A percentile compares a stretch with the other conserved stretches of the same genome.
phyloP scores from a whole-genome alignment of 495 filamentous ascomycete species.

The Neurospora discreta region DNA sequence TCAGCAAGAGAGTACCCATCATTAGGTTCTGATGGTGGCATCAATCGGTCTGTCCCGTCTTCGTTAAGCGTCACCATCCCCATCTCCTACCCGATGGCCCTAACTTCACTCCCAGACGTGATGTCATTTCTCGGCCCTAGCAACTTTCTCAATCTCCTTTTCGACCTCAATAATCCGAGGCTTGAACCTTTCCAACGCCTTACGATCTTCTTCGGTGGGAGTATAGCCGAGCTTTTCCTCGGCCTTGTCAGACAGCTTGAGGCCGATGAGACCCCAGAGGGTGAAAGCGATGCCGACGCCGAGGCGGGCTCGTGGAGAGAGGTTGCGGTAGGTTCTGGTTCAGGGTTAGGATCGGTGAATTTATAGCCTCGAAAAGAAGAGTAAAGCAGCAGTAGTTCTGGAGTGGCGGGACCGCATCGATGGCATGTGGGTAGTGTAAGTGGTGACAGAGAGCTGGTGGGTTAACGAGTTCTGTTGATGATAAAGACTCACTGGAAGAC shows the following conservation, averaged over 20 bases:
- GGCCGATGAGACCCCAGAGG: slow-evolving; percentile 32
- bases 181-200: slow-evolving; percentile 22
- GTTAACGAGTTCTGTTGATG: too few relatives aligned
- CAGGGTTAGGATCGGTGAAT: too few relatives aligned
- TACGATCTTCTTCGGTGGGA: slow-evolving; percentile 34
- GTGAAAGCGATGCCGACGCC: slow-evolving; percentile 31
- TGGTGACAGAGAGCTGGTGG: background rate
- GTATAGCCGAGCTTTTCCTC: slow-evolving; percentile 32
- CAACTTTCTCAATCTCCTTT: slow-evolving; percentile 3
- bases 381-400: too few relatives aligned
- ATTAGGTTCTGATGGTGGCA: background rate
- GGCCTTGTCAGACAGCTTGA: slow-evolving; percentile 27
- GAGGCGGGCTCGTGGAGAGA: slow-evolving; percentile 25
- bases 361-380: too few relatives aligned
- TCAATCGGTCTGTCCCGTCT: background rate
- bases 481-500: background rate
- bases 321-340: slow-evolving; percentile 21
- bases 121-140: background rate
- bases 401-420: too few relatives aligned
- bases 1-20: background rate
- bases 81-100: too few relatives aligned
- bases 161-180: slow-evolving; percentile 32
- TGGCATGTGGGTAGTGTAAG: background rate
- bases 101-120: background rate
- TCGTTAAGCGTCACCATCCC: background rate